Evolutionary conservation across 768 basidiomycete genomes (phyloP).

Genomic region (Nidularia sp.): DNA sequence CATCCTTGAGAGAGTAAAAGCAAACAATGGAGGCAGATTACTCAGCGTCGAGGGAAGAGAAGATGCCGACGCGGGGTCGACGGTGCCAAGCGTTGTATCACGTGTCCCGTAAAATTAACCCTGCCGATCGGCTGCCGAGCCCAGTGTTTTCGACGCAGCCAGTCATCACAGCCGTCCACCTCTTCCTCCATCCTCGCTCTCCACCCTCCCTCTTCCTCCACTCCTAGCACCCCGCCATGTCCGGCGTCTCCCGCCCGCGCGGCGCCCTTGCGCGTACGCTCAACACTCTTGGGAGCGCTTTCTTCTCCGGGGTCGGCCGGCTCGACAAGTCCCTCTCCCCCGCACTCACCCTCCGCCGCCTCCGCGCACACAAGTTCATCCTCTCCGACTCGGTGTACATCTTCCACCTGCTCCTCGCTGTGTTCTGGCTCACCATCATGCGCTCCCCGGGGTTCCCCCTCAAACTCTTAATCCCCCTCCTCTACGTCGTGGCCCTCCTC

Average conservation of each 20-base stretch:
- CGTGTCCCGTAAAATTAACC: too few relatives aligned
- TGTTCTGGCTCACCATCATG: constrained; percentile 76
- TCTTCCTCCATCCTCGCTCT: too few relatives aligned
- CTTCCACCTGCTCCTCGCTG: constrained; percentile 56
- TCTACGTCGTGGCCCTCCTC: constrained; percentile 66
- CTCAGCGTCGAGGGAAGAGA: too few relatives aligned
- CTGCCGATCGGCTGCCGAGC: too few relatives aligned
- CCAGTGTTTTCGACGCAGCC: too few relatives aligned
- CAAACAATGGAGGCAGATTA: too few relatives aligned
- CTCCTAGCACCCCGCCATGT: not conserved
- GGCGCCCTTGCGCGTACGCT: constrained; percentile 12
- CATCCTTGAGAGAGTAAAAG: too few relatives aligned
- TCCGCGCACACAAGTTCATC: constrained; percentile 54
- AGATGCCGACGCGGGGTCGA: too few relatives aligned
- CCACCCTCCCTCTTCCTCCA: too few relatives aligned
- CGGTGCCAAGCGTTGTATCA: too few relatives aligned
- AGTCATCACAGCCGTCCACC: too few relatives aligned
- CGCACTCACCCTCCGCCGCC: constrained; percentile 52
- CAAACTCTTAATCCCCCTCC: constrained; percentile 74
- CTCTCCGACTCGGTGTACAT: constrained; percentile 58
- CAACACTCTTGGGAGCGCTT: constrained; percentile 32
- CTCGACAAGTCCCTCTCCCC: constrained; percentile 80
- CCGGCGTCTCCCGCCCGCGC: constrained; percentile 3
- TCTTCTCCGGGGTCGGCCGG: constrained; percentile 58
- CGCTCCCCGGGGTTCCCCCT: constrained; percentile 60